Conservation (phyloP, 2,329 filamentous ascomycete species). For the Emydomyces testavorans region DNA sequence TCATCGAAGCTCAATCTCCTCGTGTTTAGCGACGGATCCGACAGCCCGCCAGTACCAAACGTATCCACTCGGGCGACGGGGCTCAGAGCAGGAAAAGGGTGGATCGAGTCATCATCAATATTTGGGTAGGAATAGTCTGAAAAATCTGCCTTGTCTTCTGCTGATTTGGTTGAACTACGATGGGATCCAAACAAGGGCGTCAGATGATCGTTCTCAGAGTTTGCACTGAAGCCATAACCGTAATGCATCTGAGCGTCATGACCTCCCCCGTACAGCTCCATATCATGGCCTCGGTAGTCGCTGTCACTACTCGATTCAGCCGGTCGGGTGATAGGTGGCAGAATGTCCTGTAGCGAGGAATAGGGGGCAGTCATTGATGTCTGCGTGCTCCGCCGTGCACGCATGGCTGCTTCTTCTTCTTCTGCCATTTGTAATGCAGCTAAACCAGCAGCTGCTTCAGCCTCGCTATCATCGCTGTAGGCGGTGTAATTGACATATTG, state of each 20-base stretch:
- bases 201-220: conserved; percentile 3
- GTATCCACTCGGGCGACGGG: conserved; percentile 67
- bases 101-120: conserved; percentile 42
- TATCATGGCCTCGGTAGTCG: conserved; percentile 60
- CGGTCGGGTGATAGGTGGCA: conserved; percentile 12
- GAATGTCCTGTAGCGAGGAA: conserved; percentile 29
- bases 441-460: conserved; percentile 73
- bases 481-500: conserved; percentile 38
- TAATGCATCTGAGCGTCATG: conserved; percentile 53
- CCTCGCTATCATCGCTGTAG: conserved; percentile 67
- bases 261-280: conserved; percentile 63
- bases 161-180: conserved; percentile 14
- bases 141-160: conserved; percentile 19
- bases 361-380: conserved; percentile 40
- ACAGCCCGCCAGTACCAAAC: conserved; percentile 77
- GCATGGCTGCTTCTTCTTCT: conserved; percentile 55
- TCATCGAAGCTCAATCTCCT: conserved; percentile 82
- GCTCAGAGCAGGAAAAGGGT: conserved; percentile 46
- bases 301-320: conserved; percentile 51
- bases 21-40: conserved; percentile 53
- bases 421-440: conserved; percentile 77
- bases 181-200: conserved; percentile 11
- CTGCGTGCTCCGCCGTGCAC: conserved; percentile 47
- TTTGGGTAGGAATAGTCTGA: conserved; percentile 29
- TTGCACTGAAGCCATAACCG: conserved; percentile 35